These are phyloP conservation scores for Rhexocercosporidium sp. DNA, from an alignment of 2,329 filamentous ascomycete genomes.

Conservation along the genomic window DNA sequence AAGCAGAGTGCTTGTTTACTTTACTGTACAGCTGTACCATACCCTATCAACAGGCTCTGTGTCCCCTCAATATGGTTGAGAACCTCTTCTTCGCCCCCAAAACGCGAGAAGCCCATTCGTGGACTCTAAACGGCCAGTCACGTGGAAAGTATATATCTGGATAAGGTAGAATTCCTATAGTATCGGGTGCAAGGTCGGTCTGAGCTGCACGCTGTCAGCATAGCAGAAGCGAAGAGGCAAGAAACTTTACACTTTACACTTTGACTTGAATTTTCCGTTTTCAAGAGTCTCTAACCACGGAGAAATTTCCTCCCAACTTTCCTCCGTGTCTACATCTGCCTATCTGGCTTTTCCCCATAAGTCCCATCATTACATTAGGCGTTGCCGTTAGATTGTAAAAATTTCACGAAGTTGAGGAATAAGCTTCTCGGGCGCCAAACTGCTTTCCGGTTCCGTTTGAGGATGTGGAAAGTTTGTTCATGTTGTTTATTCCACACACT, in stretches of 20 bases:
- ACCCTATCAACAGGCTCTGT: background rate
- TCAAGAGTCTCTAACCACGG: background rate
- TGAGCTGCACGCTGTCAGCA: background rate
- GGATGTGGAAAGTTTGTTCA: background rate
- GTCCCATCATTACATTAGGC: no score
- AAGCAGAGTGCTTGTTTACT: background rate
- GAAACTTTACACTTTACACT: slow-evolving; percentile 2
- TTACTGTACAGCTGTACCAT: no score
- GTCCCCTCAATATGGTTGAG: background rate
- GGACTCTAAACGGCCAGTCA: background rate
- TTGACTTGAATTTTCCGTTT: no score
- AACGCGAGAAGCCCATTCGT: slow-evolving; percentile 1
- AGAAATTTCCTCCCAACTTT: background rate
- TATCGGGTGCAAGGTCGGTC: background rate
- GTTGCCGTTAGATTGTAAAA: background rate
- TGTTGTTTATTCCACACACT: background rate
- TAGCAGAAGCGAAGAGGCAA: background rate
- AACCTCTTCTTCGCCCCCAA: background rate
- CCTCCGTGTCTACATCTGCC: no score
- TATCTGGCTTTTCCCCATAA: no score
- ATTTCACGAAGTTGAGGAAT: background rate
- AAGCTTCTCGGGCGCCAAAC: background rate
- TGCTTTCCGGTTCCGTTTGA: background rate
- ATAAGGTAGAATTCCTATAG: background rate
- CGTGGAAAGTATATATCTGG: background rate